Evolutionary conservation across 805 yeast genomes (phyloP).

Genomic region (Monosporozyma yasuniensis): DNA sequence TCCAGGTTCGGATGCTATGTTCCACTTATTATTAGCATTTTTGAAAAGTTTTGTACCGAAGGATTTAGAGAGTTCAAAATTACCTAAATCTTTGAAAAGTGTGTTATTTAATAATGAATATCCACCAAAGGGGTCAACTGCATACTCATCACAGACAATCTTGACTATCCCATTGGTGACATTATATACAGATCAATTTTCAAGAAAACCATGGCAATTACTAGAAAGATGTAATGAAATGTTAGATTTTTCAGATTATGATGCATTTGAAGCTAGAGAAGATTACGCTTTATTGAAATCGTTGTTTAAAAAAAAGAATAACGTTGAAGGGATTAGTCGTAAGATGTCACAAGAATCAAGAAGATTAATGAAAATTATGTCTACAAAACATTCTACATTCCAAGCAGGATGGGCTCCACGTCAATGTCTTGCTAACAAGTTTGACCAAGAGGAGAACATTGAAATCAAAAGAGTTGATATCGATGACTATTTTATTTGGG

Average conservation of each 20-base stretch:
- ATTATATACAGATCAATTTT: slow-evolving; percentile 39
- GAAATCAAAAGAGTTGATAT: slow-evolving; percentile 53
- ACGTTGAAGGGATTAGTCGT: slow-evolving; percentile 44
- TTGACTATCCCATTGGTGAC: slow-evolving; percentile 56
- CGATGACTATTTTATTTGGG: slow-evolving; percentile 86
- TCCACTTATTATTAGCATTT: slow-evolving; percentile 70
- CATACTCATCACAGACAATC: slow-evolving; percentile 33
- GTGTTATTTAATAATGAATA: slow-evolving; percentile 57
- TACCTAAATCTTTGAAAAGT: slow-evolving; percentile 61
- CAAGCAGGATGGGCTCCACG: slow-evolving; percentile 36
- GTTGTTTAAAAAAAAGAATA: slow-evolving; percentile 50
- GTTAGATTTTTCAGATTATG: slow-evolving; percentile 60
- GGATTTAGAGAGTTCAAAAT: slow-evolving; percentile 40
- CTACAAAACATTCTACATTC: slow-evolving; percentile 33
- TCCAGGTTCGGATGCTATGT: slow-evolving; percentile 76
- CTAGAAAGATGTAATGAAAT: slow-evolving; percentile 49
- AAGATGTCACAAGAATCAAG: slow-evolving; percentile 69
- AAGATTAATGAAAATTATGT: slow-evolving; percentile 39
- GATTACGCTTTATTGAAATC: slow-evolving; percentile 69
- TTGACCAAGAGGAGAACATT: slow-evolving; percentile 24
- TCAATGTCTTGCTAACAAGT: slow-evolving; percentile 17
- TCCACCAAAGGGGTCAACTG: slow-evolving; percentile 53
- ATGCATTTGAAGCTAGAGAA: slow-evolving; percentile 62
- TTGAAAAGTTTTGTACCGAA: slow-evolving; percentile 68
- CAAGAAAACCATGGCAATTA: slow-evolving; percentile 48